Base-by-base conservation (phyloP, 352 stramenopile species). In the Globisporangium perplexum region DNA sequence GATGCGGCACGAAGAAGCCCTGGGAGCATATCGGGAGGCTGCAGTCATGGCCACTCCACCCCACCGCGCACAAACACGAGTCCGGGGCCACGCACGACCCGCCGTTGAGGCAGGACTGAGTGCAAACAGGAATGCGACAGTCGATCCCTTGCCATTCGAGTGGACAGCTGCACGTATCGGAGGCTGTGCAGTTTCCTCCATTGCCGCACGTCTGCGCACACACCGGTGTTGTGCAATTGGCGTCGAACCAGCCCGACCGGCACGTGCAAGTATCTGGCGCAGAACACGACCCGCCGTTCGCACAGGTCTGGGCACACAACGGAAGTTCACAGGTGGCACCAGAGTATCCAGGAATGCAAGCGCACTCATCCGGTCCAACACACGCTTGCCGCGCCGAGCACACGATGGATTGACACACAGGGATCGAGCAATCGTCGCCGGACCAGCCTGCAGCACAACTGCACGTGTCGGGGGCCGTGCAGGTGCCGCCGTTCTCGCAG, bases 151-250 rank as follows among this genome's bases (percentile, higher is more conserved):
- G 71, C 93, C 93, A 98, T 24, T 96, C 72, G 7, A 55, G 60
- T 0, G 89, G 60, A 57, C 96, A 98, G 26, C 75, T 84, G 65
- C 96, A 99, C 1, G 67, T 88, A 60, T 96, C 77, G 0, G 94
- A 90, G 3, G 74, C 79, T 8, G 91, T 98, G 63, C 96, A 99
- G 56, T 98, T 98, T 0, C 90, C 96, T 18, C 88, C 86, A 65
- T 99, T 99, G 0, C 94, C 96, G 68, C 96, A 99, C 10, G 96
- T 99, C 65, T 98, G 88, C 7, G 72, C 53, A 55, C 96, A 98
- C 22, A 98, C 93, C 0, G 96, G 96, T 5, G 95, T 98, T 3
- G 94, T 98, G 66, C 96, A 99, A 65, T 98, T 98, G 0, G 88
- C 53, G 57, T 98, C 96, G 59, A 98, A 98, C 96, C 96, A 99